These are phyloP conservation scores for Gardenia jasminoides DNA, from an alignment of 257 asterid species.

Conservation along the genomic window DNA sequence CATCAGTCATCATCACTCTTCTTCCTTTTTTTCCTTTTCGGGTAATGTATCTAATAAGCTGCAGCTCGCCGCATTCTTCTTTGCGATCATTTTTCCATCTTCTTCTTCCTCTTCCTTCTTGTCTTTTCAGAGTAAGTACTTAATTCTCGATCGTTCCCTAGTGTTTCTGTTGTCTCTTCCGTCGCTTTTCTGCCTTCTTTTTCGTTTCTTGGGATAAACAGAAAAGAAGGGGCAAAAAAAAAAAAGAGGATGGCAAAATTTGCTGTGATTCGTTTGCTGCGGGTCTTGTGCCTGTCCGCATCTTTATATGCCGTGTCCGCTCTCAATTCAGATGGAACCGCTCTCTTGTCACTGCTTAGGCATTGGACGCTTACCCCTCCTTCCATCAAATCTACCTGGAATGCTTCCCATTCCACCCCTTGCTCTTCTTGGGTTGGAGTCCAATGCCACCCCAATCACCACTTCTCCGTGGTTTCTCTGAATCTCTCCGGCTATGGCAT, in stretches of 20 bases:
- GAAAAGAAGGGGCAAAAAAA: background rate
- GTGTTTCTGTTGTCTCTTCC: background rate
- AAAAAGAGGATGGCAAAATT: background rate
- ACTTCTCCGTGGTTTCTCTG: slow-evolving; percentile 33
- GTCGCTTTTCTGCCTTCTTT: background rate
- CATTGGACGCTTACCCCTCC: slow-evolving; percentile 63
- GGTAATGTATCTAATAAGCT: background rate
- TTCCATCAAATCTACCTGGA: slow-evolving; percentile 55
- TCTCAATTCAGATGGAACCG: slow-evolving; percentile 52
- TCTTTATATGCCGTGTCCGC: slow-evolving; percentile 27
- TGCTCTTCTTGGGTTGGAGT: slow-evolving; percentile 78
- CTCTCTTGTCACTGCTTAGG: slow-evolving; percentile 56
- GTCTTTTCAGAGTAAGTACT: background rate
- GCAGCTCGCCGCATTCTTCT: slow-evolving; percentile 1
- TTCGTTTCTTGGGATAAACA: too few relatives aligned
- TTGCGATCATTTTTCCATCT: background rate
- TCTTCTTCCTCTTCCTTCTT: background rate
- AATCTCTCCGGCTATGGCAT: slow-evolving; percentile 51
- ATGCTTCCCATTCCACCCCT: slow-evolving; percentile 70
- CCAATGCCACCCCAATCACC: slow-evolving; percentile 36
- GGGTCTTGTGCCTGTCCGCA: slow-evolving; percentile 35
- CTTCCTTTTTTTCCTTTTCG: background rate
- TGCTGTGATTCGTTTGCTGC: slow-evolving; percentile 21
- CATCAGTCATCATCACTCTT: too few relatives aligned
- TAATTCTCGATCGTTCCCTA: background rate